Conservation (phyloP, 2,329 filamentous ascomycete genomes). For the Pseudonectria foliicola region DNA sequence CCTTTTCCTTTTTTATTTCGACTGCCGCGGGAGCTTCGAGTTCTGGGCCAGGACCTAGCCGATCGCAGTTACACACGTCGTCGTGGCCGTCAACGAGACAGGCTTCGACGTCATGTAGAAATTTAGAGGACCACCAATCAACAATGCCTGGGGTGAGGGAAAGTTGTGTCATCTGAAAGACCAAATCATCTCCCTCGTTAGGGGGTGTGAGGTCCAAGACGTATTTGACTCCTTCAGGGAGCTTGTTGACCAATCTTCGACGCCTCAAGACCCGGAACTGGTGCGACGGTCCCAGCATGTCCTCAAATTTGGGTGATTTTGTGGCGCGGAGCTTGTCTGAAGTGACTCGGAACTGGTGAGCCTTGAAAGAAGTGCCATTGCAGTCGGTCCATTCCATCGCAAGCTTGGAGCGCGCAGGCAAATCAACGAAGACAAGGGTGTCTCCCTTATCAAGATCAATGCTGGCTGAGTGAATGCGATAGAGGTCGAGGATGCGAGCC, state of each 20-base stretch:
- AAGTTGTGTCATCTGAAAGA: slow-evolving; percentile 50
- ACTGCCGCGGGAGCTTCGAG: no score
- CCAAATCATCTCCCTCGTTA: slow-evolving; percentile 54
- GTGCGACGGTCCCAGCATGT: slow-evolving; percentile 35
- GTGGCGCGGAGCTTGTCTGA: slow-evolving; percentile 40
- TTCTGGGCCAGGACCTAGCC: slow-evolving; percentile 1
- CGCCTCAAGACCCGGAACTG: slow-evolving; percentile 34
- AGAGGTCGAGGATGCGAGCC: slow-evolving; percentile 19
- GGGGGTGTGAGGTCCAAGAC: slow-evolving; percentile 58
- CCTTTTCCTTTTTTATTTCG: no score
- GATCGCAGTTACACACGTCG: slow-evolving; percentile 30
- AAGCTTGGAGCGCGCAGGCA: slow-evolving; percentile 19
- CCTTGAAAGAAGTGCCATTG: slow-evolving; percentile 25
- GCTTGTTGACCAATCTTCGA: slow-evolving; percentile 26
- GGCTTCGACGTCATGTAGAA: slow-evolving; percentile 25
- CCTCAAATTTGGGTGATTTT: slow-evolving; percentile 39
- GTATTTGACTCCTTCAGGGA: slow-evolving; percentile 43
- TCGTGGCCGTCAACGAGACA: slow-evolving; percentile 34
- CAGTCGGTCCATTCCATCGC: slow-evolving; percentile 24
- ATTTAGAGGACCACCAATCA: slow-evolving; percentile 42
- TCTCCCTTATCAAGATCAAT: slow-evolving; percentile 31
- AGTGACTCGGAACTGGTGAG: slow-evolving; percentile 36
- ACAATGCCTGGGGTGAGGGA: slow-evolving; percentile 50
- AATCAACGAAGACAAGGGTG: slow-evolving; percentile 38
- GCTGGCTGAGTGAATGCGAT: slow-evolving; percentile 18